Conservation (phyloP, 306 rosid species). For the Cyclanthera cordifolia region DNA sequence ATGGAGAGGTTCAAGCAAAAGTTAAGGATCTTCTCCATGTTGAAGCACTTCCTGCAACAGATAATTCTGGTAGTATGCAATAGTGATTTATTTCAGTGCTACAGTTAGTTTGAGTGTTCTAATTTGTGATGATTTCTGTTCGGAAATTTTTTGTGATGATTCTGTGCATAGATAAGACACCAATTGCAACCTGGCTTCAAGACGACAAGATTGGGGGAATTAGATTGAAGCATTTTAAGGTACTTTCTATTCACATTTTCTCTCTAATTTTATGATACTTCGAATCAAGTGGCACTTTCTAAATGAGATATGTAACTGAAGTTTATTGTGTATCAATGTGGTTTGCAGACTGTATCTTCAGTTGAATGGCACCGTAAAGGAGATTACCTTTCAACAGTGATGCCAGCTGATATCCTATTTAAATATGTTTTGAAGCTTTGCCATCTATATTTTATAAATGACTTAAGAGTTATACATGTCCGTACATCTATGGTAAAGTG, state of each 20-base stretch:
- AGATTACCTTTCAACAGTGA: slow-evolving; percentile 81
- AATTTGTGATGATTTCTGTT: slow-evolving; percentile 12
- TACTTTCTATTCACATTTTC: slow-evolving; percentile 22
- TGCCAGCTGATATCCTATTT: slow-evolving; percentile 88
- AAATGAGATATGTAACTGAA: slow-evolving; percentile 10
- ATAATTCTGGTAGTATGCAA: slow-evolving; percentile 51
- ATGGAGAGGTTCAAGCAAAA: slow-evolving; percentile 62
- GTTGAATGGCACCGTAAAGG: slow-evolving; percentile 96
- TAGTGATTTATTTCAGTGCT: slow-evolving; percentile 9
- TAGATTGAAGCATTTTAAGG: slow-evolving; percentile 76
- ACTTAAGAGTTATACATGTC: neutral
- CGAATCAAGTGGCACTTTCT: neutral
- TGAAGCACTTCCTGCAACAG: slow-evolving; percentile 30
- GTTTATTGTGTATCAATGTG: slow-evolving; percentile 17
- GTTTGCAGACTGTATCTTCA: slow-evolving; percentile 61
- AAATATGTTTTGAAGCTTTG: neutral
- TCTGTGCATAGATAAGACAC: slow-evolving; percentile 23
- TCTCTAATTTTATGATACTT: neutral
- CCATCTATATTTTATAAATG: neutral
- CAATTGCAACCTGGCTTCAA: slow-evolving; percentile 62
- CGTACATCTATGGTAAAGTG: neutral
- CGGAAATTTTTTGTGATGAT: no score
- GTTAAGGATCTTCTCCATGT: slow-evolving; percentile 53
- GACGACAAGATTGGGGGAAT: slow-evolving; percentile 57
- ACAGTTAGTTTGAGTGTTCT: slow-evolving; percentile 8